phyloP scores from a whole-genome alignment of 2,329 filamentous ascomycete species.

The Shiraia bambusicola region DNA sequence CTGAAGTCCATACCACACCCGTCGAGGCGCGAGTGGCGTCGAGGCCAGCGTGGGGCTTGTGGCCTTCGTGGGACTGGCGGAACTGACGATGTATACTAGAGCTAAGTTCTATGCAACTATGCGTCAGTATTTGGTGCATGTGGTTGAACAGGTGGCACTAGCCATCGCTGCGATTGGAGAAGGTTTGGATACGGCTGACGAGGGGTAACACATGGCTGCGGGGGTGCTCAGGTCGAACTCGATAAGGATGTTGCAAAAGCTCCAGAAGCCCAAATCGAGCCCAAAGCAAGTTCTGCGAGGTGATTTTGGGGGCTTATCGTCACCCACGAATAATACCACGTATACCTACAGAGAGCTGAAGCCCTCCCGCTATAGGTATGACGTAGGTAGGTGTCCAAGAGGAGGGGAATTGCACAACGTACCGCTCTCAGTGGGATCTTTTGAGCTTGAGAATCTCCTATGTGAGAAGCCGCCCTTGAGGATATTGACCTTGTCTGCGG shows the following conservation, averaged over 20 bases:
- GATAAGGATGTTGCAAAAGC: background rate
- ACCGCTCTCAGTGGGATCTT: slow-evolving; percentile 43
- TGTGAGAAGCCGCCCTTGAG: slow-evolving; percentile 33
- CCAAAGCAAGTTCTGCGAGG: background rate
- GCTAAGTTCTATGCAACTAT: slow-evolving; percentile 62
- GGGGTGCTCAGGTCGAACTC: background rate
- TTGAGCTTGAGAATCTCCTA: slow-evolving; percentile 39
- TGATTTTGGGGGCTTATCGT: background rate
- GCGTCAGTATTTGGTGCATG: slow-evolving; percentile 4
- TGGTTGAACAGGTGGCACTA: background rate
- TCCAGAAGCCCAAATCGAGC: slow-evolving; percentile 1
- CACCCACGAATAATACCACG: background rate
- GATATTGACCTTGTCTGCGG: slow-evolving; percentile 35
- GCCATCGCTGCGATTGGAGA: background rate
- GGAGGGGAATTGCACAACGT: slow-evolving; percentile 16
- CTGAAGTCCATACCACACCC: slow-evolving; percentile 90
- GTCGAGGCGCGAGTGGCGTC: slow-evolving; percentile 86
- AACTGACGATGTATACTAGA: slow-evolving; percentile 89
- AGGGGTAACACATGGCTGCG: background rate
- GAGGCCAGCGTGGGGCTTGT: slow-evolving; percentile 86
- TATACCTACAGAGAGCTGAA: too few relatives aligned
- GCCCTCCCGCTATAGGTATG: slow-evolving; percentile 11
- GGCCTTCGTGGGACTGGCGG: slow-evolving; percentile 84
- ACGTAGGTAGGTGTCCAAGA: slow-evolving; percentile 10
- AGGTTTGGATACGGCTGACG: background rate